Percentiles rank a stretch among this genome's conserved stretches.
phyloP scores from a whole-genome alignment of 2,329 filamentous ascomycete genomes.

The Chrysoporthe austroafricana region DNA sequence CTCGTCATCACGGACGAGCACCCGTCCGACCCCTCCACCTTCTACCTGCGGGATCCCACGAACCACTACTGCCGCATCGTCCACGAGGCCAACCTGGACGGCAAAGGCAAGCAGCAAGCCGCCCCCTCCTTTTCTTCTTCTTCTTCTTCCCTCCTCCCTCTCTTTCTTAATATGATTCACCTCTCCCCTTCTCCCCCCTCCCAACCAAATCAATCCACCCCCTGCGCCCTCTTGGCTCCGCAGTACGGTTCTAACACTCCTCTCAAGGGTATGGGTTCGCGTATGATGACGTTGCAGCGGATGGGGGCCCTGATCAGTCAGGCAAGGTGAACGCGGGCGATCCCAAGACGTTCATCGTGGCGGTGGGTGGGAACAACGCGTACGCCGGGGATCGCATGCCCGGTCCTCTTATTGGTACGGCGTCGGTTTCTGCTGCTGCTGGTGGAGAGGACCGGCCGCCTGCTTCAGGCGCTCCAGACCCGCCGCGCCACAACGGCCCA shows the following conservation, averaged over 20 bases:
- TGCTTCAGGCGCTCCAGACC: conserved; percentile 2
- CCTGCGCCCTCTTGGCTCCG: background rate
- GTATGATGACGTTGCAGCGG: conserved; percentile 62
- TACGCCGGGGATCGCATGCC: conserved; percentile 33
- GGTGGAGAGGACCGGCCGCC: background rate
- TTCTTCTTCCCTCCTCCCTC: background rate
- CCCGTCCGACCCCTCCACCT: conserved; percentile 41
- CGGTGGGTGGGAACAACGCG: conserved; percentile 49
- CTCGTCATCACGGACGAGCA: conserved; percentile 49
- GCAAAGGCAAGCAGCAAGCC: conserved; percentile 35
- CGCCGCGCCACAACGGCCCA: background rate
- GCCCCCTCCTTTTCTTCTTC: background rate
- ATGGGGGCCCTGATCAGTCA: conserved; percentile 55
- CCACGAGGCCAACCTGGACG: conserved; percentile 56
- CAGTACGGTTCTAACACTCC: background rate
- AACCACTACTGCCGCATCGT: conserved; percentile 64
- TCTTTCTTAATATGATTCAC: background rate
- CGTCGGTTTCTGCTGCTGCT: background rate
- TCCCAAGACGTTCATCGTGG: conserved; percentile 53
- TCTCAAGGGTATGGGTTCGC: conserved; percentile 59
- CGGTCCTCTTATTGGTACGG: background rate
- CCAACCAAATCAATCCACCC: background rate
- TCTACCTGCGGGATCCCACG: conserved; percentile 47
- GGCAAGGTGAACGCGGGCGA: conserved; percentile 58
- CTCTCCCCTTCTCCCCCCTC: no score